Percentiles rank a stretch among this genome's conserved stretches.
Evolutionary conservation across 2,329 filamentous ascomycete genomes (phyloP).

Genomic region (Didymosphaeria variabile): DNA sequence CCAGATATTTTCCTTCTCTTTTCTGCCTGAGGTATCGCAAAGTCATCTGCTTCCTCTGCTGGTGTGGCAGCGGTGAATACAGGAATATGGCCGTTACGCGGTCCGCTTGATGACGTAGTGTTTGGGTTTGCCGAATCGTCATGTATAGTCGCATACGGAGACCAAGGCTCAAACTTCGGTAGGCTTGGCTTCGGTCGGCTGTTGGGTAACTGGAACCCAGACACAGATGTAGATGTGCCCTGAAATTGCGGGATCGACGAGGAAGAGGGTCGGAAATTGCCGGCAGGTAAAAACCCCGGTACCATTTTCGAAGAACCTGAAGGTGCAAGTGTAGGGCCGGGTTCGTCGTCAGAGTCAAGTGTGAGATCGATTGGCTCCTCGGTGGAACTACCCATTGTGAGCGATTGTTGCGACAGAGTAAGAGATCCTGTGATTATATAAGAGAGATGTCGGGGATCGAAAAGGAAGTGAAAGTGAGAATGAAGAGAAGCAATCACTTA

Average conservation of each 20-base stretch:
- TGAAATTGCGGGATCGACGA: background rate
- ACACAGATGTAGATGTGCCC: background rate
- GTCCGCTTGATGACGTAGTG: background rate
- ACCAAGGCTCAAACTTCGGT: background rate
- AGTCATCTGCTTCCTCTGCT: background rate
- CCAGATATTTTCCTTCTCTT: slow-evolving; percentile 37
- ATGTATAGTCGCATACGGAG: background rate
- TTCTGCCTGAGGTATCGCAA: slow-evolving; percentile 10
- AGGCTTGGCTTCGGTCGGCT: background rate
- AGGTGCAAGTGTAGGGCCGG: background rate
- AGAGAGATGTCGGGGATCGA: background rate
- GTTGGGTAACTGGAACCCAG: background rate
- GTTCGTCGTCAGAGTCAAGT: background rate
- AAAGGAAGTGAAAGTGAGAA: background rate
- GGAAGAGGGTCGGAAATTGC: background rate
- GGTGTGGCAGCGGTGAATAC: background rate
- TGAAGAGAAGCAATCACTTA: background rate
- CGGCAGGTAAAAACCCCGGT: background rate
- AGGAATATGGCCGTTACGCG: slow-evolving; percentile 13
- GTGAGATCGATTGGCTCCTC: slow-evolving; percentile 5
- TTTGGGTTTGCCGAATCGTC: background rate
- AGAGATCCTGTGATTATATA: background rate
- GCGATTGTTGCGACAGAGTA: background rate
- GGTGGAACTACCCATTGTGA: slow-evolving; percentile 4
- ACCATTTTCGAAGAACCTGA: background rate